Conservation (phyloP, 2,329 filamentous ascomycete species). For the Colletotrichum acutatum region DNA sequence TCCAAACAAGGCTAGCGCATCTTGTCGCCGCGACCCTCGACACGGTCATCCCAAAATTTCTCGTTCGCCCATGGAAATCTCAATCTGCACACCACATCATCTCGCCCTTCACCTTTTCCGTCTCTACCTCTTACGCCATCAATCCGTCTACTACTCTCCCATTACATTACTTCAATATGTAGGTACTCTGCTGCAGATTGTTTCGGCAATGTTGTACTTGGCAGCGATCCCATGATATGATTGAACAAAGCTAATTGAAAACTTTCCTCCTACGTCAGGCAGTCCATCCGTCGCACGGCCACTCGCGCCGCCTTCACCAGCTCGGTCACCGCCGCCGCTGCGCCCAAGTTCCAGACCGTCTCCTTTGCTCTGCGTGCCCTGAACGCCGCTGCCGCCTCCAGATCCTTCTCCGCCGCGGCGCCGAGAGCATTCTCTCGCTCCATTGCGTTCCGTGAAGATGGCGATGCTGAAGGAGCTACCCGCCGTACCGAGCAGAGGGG, state of each 20-base stretch:
- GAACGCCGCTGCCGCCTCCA: slow-evolving; percentile 2
- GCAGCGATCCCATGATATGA: background rate
- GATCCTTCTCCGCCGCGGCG: slow-evolving; percentile 12
- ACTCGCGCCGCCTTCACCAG: slow-evolving; percentile 28
- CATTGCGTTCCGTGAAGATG: slow-evolving; percentile 3
- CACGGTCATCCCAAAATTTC: slow-evolving; percentile 24
- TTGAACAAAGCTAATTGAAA: slow-evolving; percentile 2
- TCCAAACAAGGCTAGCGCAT: slow-evolving; percentile 5
- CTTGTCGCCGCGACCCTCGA: slow-evolving; percentile 2
- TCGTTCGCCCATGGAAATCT: background rate
- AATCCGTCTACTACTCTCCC: background rate
- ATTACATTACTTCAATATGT: slow-evolving; percentile 16
- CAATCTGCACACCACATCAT: slow-evolving; percentile 1
- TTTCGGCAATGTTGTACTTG: background rate
- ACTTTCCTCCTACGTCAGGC: slow-evolving; percentile 4
- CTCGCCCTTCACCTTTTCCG: background rate
- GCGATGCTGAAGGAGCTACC: background rate
- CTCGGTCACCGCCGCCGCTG: slow-evolving; percentile 16
- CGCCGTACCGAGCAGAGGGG: slow-evolving; percentile 40
- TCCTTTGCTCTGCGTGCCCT: slow-evolving; percentile 22
- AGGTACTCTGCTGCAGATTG: background rate
- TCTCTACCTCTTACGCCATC: background rate
- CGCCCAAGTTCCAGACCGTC: slow-evolving; percentile 28
- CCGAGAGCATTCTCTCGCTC: slow-evolving; percentile 29
- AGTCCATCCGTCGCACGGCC: slow-evolving; percentile 34